These are phyloP conservation scores for Chaetomiaceae sp. DNA, from an alignment of 2,329 filamentous ascomycete species.

Conservation along the genomic window DNA sequence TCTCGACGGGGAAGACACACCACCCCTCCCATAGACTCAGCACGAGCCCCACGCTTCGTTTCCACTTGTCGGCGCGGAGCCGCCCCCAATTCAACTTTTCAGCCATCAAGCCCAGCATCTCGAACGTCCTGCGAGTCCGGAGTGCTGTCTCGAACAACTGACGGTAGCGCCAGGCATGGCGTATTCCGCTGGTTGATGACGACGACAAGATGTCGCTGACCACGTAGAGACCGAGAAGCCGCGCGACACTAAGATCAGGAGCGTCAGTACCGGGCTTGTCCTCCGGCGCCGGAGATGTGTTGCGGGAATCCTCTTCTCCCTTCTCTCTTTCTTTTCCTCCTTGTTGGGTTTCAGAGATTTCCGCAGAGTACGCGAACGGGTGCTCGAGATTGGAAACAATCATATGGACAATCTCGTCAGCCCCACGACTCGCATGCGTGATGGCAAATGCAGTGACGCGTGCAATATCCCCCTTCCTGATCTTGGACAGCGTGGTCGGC, in stretches of 20 bases:
- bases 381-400: constrained; percentile 74
- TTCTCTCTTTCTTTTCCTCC: constrained; percentile 35
- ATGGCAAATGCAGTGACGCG: constrained; percentile 84
- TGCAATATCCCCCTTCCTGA: constrained; percentile 81
- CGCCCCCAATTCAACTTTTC: constrained; percentile 72
- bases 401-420: constrained; percentile 86
- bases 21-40: constrained; percentile 66
- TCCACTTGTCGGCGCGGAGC: constrained; percentile 78
- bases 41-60: constrained; percentile 64
- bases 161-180: constrained; percentile 81
- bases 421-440: constrained; percentile 74
- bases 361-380: constrained; percentile 67
- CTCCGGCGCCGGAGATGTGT: constrained; percentile 32
- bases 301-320: constrained; percentile 31
- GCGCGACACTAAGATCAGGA: constrained; percentile 62
- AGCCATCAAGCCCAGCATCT: constrained; percentile 66
- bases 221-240: constrained; percentile 75
- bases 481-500: constrained; percentile 65
- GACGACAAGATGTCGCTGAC: constrained; percentile 72
- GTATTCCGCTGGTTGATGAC: constrained; percentile 66
- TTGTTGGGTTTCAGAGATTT: constrained; percentile 52
- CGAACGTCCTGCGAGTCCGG: constrained; percentile 63
- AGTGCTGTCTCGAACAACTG: constrained; percentile 72
- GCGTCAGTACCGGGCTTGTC: constrained; percentile 28
- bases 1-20: constrained; percentile 67